Base-by-base conservation (phyloP, 78 protist genomes). In the Ministeria vibrans region DNA sequence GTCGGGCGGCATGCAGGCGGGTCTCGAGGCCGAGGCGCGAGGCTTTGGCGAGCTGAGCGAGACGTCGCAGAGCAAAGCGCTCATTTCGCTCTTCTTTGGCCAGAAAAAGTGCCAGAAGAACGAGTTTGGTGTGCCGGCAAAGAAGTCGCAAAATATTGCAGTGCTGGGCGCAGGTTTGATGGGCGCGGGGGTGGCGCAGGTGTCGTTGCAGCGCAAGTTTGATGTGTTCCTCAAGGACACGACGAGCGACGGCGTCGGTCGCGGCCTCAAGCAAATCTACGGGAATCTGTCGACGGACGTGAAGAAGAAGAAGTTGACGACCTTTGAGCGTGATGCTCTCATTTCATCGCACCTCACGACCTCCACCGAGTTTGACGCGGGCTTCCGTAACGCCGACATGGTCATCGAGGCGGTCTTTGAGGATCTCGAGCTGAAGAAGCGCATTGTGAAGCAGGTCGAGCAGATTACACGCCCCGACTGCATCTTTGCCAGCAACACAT, bases 91-190 rank as follows among this genome's bases (percentile, higher is more conserved):
- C 62, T 90, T 66, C 86, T 80, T 80, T 49, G 88, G 62, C 53
- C 84, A 79, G 80, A 79, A 81, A 2, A 80, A 83, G 9, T 2
- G 2, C 62, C 83, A 86, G 87, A 84, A 81, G 88, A 81, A 74
- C 78, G 78, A 53, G 42, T 78, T 42, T 62, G 88, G 83, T 79
- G 32, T 27, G 64, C 81, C 80, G 27, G 46, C 36, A 2, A 5
- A 0, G 45, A 41, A 41, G 27, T 43, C 61, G 32, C 42, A 81
- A 62, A 79, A 49, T 34, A 32, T 88, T 42, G 90, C 81, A 27
- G 88, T 92, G 20, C 74, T 92, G 30, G 95, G 95, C 30, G 95
- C 95, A 9, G 95, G 95, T 1, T 81, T 92, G 39, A 92, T 92
- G 95, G 95, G 95, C 71, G 83, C 92, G 9, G 90, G 93, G 13